phyloP scores from a whole-genome alignment of 2,329 filamentous ascomycete species.

The Nothophaeocryptopus gaeumannii region DNA sequence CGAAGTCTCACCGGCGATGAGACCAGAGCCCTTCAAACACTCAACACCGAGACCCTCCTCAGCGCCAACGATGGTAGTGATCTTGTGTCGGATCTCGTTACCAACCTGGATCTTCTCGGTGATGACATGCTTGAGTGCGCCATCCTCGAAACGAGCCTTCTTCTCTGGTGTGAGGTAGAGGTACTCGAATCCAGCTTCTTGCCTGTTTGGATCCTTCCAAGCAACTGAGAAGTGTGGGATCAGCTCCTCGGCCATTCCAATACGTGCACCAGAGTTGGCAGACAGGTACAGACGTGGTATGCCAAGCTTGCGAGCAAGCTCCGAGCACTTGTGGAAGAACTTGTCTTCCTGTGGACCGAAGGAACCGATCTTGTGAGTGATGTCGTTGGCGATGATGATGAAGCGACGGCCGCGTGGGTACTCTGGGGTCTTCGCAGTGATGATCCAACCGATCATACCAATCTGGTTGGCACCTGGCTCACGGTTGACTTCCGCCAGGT shows the following conservation, averaged over 20 bases:
- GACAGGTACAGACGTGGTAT: slow-evolving; percentile 97
- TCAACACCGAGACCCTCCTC: slow-evolving; percentile 98
- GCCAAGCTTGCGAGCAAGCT: slow-evolving; percentile 87
- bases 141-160: slow-evolving; percentile 82
- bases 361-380: slow-evolving; percentile 97
- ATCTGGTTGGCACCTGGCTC: slow-evolving; percentile 93
- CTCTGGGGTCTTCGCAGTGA: slow-evolving; percentile 91
- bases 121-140: slow-evolving; percentile 71
- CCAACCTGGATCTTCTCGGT: slow-evolving; percentile 84
- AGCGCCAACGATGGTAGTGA: slow-evolving; percentile 85
- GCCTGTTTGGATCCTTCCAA: slow-evolving; percentile 82
- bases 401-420: slow-evolving; percentile 91
- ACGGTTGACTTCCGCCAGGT: slow-evolving; percentile 85
- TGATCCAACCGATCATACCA: slow-evolving; percentile 98
- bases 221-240: slow-evolving; percentile 97
- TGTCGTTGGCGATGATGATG: slow-evolving; percentile 97
- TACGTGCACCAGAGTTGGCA: slow-evolving; percentile 96
- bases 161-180: slow-evolving; percentile 85
- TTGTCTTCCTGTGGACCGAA: slow-evolving; percentile 95
- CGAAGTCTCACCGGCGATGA: slow-evolving; percentile 96
- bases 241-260: slow-evolving; percentile 93
- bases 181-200: slow-evolving; percentile 92
- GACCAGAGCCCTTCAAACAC: slow-evolving; percentile 91
- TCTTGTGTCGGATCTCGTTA: slow-evolving; percentile 88
- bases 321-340: slow-evolving; percentile 99